Evolutionary conservation across 495 filamentous ascomycete species (phyloP), one percentile per base, ranked within the genome.

Genomic region (Aspergillus sclerotioniger): DNA sequence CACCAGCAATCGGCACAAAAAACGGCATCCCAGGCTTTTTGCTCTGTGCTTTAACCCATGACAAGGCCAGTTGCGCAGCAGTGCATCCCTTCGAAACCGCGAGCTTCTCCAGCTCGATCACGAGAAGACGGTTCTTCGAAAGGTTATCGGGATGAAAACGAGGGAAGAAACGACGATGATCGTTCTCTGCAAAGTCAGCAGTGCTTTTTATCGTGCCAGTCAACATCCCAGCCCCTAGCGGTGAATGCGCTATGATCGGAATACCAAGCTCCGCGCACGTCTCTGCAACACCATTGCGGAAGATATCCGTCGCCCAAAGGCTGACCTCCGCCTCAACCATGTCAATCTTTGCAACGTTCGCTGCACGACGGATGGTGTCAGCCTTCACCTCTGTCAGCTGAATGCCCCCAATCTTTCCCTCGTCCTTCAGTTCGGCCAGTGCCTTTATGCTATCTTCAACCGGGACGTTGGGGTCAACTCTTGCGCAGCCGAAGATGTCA

Each of bases 1-100:
- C 80, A 49, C 90, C 89, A 0, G 88, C 88, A 55, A 94, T 89
- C 3, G 89, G 89, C 35, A 92, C 82, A 63, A 91, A 83, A 6
- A 73, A 68, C 7, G 82, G 80, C 62, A 81, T 76, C 3, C 83
- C 84, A 32, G 80, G 67, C 50, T 74, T 71, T 31, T 73, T 68
- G 45, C 80, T 76, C 51, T 83, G 69, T 1, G 71, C 68, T 44
- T 67, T 67, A 1, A 84, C 74, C 89, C 90, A 96, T 16, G 72
- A 77, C 48, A 94, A 75, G 10, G 88, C 89, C 25, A 93, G 67
- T 75, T 94, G 89, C 0, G 83, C 83, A 1, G 84, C 67, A 8
- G 84, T 88, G 62, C 82, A 84, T 7, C 80, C 82, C 74, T 90
- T 92, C 61, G 70, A 66, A 63, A 71, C 62, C 2, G 90, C 89